Evolutionary conservation across 139 green algal genomes (phyloP).

Genomic region (Eudorina sp.): DNA sequence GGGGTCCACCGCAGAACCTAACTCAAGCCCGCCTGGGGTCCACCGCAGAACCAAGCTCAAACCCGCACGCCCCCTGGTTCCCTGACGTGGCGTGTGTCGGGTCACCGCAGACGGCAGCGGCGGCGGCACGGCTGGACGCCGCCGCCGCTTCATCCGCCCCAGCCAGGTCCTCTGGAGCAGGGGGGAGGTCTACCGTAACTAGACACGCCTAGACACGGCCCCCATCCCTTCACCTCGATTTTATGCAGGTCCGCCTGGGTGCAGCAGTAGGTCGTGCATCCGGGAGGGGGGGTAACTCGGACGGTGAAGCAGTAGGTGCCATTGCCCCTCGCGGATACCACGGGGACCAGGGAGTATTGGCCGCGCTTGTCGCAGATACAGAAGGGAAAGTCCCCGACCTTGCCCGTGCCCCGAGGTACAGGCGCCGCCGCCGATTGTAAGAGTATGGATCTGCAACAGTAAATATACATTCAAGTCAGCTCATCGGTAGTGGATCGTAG

Average conservation of each 20-base stretch:
- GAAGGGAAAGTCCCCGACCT: background rate
- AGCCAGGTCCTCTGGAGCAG: no score
- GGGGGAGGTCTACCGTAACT: no score
- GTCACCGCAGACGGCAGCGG: no score
- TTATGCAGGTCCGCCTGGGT: background rate
- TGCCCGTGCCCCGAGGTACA: background rate
- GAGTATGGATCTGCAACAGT: background rate
- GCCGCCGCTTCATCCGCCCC: no score
- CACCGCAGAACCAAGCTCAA: no score
- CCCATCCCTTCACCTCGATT: background rate
- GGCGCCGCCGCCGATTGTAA: background rate
- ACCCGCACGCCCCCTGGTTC: no score
- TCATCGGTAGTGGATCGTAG: background rate
- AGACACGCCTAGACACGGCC: no score
- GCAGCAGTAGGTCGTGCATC: constrained; percentile 9
- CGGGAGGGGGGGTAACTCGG: background rate
- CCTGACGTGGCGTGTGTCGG: no score
- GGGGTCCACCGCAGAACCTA: no score
- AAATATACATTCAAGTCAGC: background rate
- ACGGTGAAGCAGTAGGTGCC: constrained; percentile 8
- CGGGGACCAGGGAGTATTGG: background rate
- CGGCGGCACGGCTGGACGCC: no score
- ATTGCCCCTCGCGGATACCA: background rate
- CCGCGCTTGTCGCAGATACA: background rate
- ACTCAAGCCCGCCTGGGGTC: no score